Evolutionary conservation across 2,329 filamentous ascomycete genomes (phyloP).

Genomic region (Trichoderma atroviride): DNA sequence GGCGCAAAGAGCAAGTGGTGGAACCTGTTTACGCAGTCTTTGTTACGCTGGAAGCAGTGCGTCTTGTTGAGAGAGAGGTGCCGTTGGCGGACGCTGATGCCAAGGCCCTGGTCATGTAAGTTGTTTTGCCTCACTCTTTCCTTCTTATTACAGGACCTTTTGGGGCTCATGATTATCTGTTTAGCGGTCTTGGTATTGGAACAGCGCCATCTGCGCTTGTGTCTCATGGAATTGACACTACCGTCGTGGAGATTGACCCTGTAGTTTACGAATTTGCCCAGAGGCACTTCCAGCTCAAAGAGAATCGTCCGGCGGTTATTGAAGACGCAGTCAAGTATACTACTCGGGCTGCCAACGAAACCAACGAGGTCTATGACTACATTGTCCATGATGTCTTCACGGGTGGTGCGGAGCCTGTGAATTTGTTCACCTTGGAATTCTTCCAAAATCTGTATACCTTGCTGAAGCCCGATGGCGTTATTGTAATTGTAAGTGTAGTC

Average conservation of each 20-base stretch:
- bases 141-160: background rate
- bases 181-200: slow-evolving; percentile 84
- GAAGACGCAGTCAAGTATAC: slow-evolving; percentile 79
- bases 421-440: slow-evolving; percentile 87
- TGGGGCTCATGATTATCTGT: background rate
- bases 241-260: slow-evolving; percentile 92
- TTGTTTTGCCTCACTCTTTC: slow-evolving; percentile 29
- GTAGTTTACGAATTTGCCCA: slow-evolving; percentile 81
- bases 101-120: slow-evolving; percentile 83
- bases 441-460: slow-evolving; percentile 69
- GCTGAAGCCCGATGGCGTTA: slow-evolving; percentile 75
- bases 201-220: slow-evolving; percentile 88
- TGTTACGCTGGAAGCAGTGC: slow-evolving; percentile 88
- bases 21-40: slow-evolving; percentile 98
- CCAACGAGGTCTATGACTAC: slow-evolving; percentile 72
- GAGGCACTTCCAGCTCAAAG: slow-evolving; percentile 78
- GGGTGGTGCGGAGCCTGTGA: slow-evolving; percentile 86
- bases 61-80: slow-evolving; percentile 68
- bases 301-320: slow-evolving; percentile 78
- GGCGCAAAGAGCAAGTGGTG: slow-evolving; percentile 57
- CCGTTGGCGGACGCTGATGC: slow-evolving; percentile 64
- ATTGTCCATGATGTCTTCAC: slow-evolving; percentile 98
- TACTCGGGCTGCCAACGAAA: slow-evolving; percentile 46
- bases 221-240: slow-evolving; percentile 86
- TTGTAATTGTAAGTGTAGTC: slow-evolving; percentile 73